These are phyloP conservation scores for Cystofilobasidium capitatum DNA, from an alignment of 768 basidiomycete species.

Conservation along the genomic window DNA sequence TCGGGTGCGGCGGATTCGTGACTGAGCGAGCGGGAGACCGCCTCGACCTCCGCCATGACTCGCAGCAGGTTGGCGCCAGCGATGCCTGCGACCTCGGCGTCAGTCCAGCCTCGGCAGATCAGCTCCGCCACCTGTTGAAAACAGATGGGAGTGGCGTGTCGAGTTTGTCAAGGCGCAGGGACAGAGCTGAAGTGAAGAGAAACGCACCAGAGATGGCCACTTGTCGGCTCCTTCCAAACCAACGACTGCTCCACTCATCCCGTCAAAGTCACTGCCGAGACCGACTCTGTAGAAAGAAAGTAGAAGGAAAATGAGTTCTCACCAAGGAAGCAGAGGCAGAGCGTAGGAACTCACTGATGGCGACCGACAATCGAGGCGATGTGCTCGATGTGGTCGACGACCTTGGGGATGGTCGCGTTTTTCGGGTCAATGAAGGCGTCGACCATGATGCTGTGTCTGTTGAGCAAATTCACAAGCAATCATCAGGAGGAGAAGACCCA, in stretches of 20 bases:
- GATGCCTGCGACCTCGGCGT: slow-evolving; percentile 27
- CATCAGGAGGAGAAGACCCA: neutral
- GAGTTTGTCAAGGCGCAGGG: neutral
- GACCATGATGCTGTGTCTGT: slow-evolving; percentile 28
- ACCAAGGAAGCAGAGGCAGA: no score
- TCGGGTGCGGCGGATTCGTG: slow-evolving; percentile 14
- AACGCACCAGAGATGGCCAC: slow-evolving; percentile 28
- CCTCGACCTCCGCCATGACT: slow-evolving; percentile 29
- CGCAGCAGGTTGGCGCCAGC: slow-evolving; percentile 31
- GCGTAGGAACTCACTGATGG: slow-evolving; percentile 1
- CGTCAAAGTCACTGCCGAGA: slow-evolving; percentile 29
- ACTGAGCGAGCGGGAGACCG: slow-evolving; percentile 4
- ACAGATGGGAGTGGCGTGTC: neutral
- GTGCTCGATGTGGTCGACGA: slow-evolving; percentile 32
- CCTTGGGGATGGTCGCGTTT: slow-evolving; percentile 26
- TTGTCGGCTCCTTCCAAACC: slow-evolving; percentile 30
- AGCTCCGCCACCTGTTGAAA: slow-evolving; percentile 26
- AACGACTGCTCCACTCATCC: slow-evolving; percentile 27
- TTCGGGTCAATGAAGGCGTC: slow-evolving; percentile 28
- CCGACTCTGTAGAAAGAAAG: slow-evolving; percentile 21
- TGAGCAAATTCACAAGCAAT: neutral
- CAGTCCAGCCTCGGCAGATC: slow-evolving; percentile 29
- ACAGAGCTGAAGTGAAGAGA: no score
- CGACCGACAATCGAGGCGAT: slow-evolving; percentile 26
- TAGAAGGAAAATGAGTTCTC: no score